Evolutionary conservation across 2,329 filamentous ascomycete species (phyloP).

Genomic region (Ophiostoma australiae): DNA sequence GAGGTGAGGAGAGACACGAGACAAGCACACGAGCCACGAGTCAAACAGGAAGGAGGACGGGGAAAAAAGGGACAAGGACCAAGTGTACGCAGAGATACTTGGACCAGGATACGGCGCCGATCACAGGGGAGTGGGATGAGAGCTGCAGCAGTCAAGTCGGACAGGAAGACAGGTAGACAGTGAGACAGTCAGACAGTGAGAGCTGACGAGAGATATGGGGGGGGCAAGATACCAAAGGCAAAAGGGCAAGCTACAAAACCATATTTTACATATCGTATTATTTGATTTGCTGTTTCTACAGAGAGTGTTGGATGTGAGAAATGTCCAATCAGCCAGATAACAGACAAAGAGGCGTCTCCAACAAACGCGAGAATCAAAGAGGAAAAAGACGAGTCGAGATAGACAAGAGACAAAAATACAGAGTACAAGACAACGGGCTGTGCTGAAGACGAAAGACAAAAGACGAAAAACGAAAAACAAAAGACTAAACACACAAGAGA

Average conservation of each 20-base stretch:
- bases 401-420: background rate
- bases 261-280: no score
- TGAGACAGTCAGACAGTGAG: no score
- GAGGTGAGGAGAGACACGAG: background rate
- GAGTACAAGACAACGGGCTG: no score
- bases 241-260: no score
- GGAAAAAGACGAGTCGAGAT: background rate
- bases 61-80: background rate
- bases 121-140: background rate
- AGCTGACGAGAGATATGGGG: background rate
- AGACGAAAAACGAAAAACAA: no score
- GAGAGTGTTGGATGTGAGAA: background rate
- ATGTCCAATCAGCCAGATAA: background rate
- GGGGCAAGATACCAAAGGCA: no score
- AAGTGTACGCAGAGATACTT: background rate
- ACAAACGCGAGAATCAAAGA: background rate
- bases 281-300: no score
- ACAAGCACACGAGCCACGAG: background rate
- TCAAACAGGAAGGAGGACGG: background rate
- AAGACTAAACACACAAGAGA: background rate
- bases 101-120: conserved; percentile 6
- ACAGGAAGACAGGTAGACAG: background rate
- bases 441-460: no score
- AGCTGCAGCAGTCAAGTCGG: background rate
- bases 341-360: background rate